Evolutionary conservation across 2,329 filamentous ascomycete species (phyloP), one percentile per base, ranked within the genome.

Genomic region (Phyllosticta citriasiana): DNA sequence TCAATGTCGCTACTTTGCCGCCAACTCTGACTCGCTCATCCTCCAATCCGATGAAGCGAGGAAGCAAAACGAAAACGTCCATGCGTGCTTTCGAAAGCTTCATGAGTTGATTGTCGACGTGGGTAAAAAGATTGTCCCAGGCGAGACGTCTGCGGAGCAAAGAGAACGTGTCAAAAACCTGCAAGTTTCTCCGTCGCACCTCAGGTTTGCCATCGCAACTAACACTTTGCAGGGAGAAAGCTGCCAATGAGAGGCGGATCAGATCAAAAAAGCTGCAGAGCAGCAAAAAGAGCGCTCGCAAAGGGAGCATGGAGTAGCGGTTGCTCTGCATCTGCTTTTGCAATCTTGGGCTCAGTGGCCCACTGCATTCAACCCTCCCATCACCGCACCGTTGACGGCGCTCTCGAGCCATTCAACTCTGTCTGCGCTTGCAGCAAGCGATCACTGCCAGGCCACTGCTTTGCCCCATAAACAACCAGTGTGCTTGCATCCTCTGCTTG

Each of bases 11-110:
- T 85, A 84, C 70, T 75, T 79, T 63, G 79, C 84, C 24, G 72
- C 77, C 27, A 79, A 79, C 60, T 79, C 80, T 14, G 73, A 80
- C 64, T 73, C 77, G 62, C 71, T 87, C 25, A 77, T 87, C 59
- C 84, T 87, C 64, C 84, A 87, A 65, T 80, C 82, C 52, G 84
- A 87, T 66, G 82, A 85, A 63, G 83, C 80, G 64, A 80, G 84
- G 50, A 85, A 85, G 69, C 84, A 85, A 68, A 76, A 73, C 53
- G 79, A 80, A 63, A 87, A 87, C 67, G 80, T 83, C 57, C 78
- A 82, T 54, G 75, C 77, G 27, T 87, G 84, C 70, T 85, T 81
- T 68, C 74, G 77, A 55, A 84, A 83, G 67, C 76, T 87, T 63
- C 76, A 82, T 63, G 75, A 81, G 59, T 67, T 85, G 60, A 76